Conservation (phyloP, 1,284 basidiomycete genomes). For the Limonomyces culmigenus region DNA sequence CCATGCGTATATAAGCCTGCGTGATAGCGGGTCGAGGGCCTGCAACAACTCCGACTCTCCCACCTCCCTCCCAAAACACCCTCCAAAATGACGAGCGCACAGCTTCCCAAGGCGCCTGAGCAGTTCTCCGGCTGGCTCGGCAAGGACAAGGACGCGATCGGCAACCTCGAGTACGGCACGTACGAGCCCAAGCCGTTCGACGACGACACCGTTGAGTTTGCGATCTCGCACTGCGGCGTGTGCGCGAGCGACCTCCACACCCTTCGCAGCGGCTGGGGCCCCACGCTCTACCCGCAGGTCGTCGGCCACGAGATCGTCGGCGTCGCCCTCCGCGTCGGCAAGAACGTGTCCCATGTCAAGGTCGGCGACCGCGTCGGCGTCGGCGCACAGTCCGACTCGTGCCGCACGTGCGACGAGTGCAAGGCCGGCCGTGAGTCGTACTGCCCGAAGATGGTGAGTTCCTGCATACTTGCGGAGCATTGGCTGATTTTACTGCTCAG, state of each 20-base stretch:
- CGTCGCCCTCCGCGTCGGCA: conserved; percentile 32
- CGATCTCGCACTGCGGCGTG: conserved; percentile 20
- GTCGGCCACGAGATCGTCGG: conserved; percentile 46
- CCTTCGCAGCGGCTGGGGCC: conserved; percentile 11
- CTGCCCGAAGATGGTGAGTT: conserved; percentile 19
- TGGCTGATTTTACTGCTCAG: conserved; percentile 2
- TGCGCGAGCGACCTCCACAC: conserved; percentile 41
- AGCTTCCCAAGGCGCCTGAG: not conserved
- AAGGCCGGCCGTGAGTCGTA: conserved; percentile 38
- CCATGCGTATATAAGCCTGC: too few relatives aligned
- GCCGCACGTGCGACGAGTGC: conserved; percentile 35
- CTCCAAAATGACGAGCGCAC: not conserved
- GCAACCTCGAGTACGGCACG: not conserved
- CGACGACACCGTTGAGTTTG: conserved; percentile 18
- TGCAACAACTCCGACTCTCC: too few relatives aligned
- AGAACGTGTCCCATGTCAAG: conserved; percentile 37
- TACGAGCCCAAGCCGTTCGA: conserved; percentile 15
- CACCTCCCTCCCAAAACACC: not conserved
- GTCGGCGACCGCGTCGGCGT: conserved; percentile 49
- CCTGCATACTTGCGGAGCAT: not conserved
- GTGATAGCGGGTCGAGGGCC: too few relatives aligned
- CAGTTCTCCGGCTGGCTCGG: not conserved
- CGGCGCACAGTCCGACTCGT: conserved; percentile 31
- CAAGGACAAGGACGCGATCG: not conserved
- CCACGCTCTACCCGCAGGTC: not conserved